Percentiles rank a stretch among this genome's conserved stretches.
These are phyloP conservation scores for Penicillium sp. DNA, from an alignment of 2,329 filamentous ascomycete genomes.

Conservation along the genomic window DNA sequence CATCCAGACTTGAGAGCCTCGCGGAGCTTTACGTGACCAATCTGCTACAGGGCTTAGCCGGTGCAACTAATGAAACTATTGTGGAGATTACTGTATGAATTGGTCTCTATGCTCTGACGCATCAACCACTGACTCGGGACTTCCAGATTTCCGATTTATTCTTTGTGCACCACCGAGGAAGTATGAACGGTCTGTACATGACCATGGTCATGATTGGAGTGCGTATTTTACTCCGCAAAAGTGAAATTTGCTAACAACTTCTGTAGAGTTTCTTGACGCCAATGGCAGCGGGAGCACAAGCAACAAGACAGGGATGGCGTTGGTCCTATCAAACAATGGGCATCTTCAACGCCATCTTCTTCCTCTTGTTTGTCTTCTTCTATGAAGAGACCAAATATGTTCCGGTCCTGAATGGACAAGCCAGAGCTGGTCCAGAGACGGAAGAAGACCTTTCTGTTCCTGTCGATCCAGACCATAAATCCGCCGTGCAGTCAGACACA, in stretches of 20 bases:
- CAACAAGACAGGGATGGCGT: slow-evolving; percentile 43
- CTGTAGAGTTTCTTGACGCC: slow-evolving; percentile 40
- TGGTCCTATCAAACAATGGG: slow-evolving; percentile 45
- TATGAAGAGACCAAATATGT: slow-evolving; percentile 49
- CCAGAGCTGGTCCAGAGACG: slow-evolving; percentile 2
- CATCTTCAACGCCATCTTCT: slow-evolving; percentile 38
- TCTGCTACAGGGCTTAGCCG: slow-evolving; percentile 48
- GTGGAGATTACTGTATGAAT: slow-evolving; percentile 51
- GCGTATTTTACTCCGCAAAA: slow-evolving; percentile 33
- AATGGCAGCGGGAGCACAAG: slow-evolving; percentile 44
- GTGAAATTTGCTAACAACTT: not conserved
- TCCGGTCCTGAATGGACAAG: slow-evolving; percentile 21
- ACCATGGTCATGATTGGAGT: slow-evolving; percentile 47
- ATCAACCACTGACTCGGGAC: not conserved
- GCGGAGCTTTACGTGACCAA: slow-evolving; percentile 55
- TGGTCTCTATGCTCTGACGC: slow-evolving; percentile 41
- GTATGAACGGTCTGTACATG: slow-evolving; percentile 59
- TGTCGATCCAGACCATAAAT: slow-evolving; percentile 9
- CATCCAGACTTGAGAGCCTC: slow-evolving; percentile 48
- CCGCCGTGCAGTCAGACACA: slow-evolving; percentile 15
- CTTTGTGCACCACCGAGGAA: slow-evolving; percentile 58
- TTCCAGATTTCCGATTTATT: slow-evolving; percentile 54
- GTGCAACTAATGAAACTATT: slow-evolving; percentile 50
- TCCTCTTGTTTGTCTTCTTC: slow-evolving; percentile 41
- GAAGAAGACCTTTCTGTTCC: not conserved